A percentile compares a stretch with the other conserved stretches of the same genome.
Evolutionary conservation across 768 basidiomycete genomes (phyloP).

Genomic region (Hericium erinaceus): DNA sequence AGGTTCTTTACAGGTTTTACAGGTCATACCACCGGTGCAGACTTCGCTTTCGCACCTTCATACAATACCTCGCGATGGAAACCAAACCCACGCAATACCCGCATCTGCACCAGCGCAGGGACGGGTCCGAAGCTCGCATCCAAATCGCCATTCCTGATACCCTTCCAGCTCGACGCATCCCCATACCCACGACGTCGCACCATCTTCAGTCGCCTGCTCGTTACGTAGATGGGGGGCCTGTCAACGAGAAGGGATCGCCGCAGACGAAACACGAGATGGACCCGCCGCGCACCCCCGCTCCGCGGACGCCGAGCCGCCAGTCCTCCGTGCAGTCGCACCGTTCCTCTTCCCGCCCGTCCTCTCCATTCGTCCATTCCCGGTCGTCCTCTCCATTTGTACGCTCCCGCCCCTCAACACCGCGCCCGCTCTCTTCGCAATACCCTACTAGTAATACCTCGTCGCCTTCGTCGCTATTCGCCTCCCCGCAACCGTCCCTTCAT

Average conservation of each 20-base stretch:
- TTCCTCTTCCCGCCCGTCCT: background rate
- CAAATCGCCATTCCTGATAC: background rate
- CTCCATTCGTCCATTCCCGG: background rate
- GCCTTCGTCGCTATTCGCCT: constrained; percentile 7
- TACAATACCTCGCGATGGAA: background rate
- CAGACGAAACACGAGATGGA: background rate
- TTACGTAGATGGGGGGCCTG: constrained; percentile 19
- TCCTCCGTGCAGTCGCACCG: background rate
- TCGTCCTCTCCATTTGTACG: background rate
- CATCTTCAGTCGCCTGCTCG: constrained; percentile 23
- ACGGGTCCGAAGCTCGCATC: constrained; percentile 10
- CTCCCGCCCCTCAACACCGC: background rate
- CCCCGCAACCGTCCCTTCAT: constrained; percentile 12
- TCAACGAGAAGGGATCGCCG: background rate
- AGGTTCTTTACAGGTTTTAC: too few species aligned
- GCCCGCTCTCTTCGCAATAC: background rate
- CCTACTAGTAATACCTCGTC: background rate
- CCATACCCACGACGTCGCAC: background rate
- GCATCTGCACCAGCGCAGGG: background rate
- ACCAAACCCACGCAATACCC: background rate
- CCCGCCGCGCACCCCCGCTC: background rate
- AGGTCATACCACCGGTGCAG: too few species aligned
- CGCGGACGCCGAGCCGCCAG: background rate
- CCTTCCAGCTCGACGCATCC: background rate
- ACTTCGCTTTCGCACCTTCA: background rate